These are phyloP conservation scores for Penicillium ucsense DNA, from an alignment of 495 filamentous ascomycete genomes.

Conservation along the genomic window DNA sequence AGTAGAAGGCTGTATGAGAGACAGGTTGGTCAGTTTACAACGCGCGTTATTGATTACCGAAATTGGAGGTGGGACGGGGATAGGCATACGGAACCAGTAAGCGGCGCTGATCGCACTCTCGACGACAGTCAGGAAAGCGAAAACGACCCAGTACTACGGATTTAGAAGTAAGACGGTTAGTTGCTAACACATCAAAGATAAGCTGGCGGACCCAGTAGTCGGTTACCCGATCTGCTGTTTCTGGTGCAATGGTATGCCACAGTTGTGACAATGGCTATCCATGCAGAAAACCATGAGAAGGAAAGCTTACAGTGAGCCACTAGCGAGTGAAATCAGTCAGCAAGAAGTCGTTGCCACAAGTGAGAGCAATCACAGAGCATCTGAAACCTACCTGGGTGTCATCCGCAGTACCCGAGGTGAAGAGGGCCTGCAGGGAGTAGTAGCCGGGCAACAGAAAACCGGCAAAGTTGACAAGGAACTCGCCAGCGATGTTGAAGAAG, in stretches of 20 bases:
- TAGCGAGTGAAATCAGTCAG: conserved; percentile 18
- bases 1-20: conserved; percentile 72
- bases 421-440: conserved; percentile 87
- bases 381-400: conserved; percentile 68
- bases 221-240: too few relatives aligned
- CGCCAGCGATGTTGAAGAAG: conserved; percentile 97
- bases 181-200: neutral
- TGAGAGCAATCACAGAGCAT: neutral
- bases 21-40: too few relatives aligned
- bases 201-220: too few relatives aligned
- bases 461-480: conserved; percentile 92
- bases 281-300: conserved; percentile 8
- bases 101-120: conserved; percentile 89
- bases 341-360: neutral
- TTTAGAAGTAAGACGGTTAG: conserved; percentile 8
- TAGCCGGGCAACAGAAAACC: conserved; percentile 92
- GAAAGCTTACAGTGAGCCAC: conserved; percentile 58
- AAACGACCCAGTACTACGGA: conserved; percentile 91
- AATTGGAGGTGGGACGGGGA: too few relatives aligned
- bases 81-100: conserved; percentile 85
- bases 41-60: too few relatives aligned
- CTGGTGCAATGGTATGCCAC: too few relatives aligned
- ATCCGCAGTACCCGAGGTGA: conserved; percentile 69
- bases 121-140: conserved; percentile 82
- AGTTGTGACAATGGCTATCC: neutral